Base-by-base conservation (phyloP, 2,329 filamentous ascomycete genomes). In the Penicillium sp. region DNA sequence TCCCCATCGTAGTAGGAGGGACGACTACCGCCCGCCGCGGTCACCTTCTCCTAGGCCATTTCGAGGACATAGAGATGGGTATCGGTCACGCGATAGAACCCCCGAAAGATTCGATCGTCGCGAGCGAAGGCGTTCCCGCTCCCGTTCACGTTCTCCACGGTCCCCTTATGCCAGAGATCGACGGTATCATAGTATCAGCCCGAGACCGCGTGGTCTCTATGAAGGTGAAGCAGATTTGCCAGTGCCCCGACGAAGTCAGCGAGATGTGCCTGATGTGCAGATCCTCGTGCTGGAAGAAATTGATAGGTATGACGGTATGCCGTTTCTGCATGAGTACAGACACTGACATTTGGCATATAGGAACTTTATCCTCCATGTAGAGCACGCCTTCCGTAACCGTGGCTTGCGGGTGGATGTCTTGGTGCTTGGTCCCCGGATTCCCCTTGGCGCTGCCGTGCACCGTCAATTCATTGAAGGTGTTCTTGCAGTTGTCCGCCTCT, bases 391-490 rank as follows among this genome's bases (percentile, higher is more conserved):
- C 66, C 78, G 80, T 50, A 78, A 80, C 29, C 83, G 85, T 46
- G 83, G 84, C 2, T 75, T 97, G 31, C 85, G 81, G 52, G 84
- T 86, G 12, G 87, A 95, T 61, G 84, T 90, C 16, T 84, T 95
- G 71, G 86, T 87, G 58, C 76, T 96, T 38, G 86, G 84, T 47
- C 84, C 89, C 27, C 83, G 87, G 18, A 82, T 95, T 38, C 81
- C 87, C 14, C 83, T 91, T 54, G 82, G 86, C 30, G 81, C 86
- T 4, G 84, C 95, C n/a, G 82, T 96, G 44, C 84, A 89, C 58
- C 80, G 88, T 44, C 89, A 95, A 65, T 88, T 95, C 31, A 75
- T 91, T 10, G 91, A 97, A 68, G 92, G 93, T 14, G 92, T 96
- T 1, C 80, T 88, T 43, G 92, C 87, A 8, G 87, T 96, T 12